Conservation (phyloP, 805 yeast genomes). For the Candida loeiensis region DNA sequence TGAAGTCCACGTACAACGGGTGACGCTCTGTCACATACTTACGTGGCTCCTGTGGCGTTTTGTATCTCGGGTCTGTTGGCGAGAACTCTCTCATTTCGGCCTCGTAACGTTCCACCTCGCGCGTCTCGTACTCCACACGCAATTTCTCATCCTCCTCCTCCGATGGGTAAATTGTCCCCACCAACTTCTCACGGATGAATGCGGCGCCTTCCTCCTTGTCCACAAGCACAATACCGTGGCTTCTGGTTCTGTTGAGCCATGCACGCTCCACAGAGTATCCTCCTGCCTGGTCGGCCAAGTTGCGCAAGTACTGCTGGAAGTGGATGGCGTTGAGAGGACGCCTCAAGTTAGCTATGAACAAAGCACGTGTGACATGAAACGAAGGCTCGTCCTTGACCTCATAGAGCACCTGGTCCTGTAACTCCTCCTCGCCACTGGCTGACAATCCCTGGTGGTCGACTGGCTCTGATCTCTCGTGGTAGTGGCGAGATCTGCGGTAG, state of each 20-base stretch:
- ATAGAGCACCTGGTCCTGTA: conserved; percentile 32
- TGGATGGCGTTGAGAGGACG: conserved; percentile 35
- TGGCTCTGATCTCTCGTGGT: conserved; percentile 5
- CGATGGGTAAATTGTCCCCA: conserved; percentile 34
- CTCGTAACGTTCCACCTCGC: conserved; percentile 20
- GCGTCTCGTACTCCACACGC: conserved; percentile 14
- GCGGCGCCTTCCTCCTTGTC: conserved; percentile 40
- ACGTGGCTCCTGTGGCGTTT: conserved; percentile 18
- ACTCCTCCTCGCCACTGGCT: conserved; percentile 13
- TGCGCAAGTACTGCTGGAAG: conserved; percentile 35
- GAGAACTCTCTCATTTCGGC: conserved; percentile 10
- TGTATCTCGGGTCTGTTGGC: conserved; percentile 13
- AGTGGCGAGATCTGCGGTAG: conserved; percentile 1
- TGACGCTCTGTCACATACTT: conserved; percentile 18
- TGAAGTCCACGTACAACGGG: conserved; percentile 38
- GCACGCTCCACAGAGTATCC: conserved; percentile 37
- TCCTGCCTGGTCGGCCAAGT: conserved; percentile 22
- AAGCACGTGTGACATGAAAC: conserved; percentile 40
- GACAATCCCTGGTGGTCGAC: conserved; percentile 20
- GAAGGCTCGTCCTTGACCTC: conserved; percentile 27
- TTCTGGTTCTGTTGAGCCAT: conserved; percentile 40
- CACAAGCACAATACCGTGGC: conserved; percentile 42
- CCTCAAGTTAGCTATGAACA: conserved; percentile 43
- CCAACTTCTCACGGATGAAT: conserved; percentile 29
- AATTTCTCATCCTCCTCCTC: conserved; percentile 22